Evolutionary conservation across 164 flowering plant genomes (phyloP).

Genomic region (Piper longum): DNA sequence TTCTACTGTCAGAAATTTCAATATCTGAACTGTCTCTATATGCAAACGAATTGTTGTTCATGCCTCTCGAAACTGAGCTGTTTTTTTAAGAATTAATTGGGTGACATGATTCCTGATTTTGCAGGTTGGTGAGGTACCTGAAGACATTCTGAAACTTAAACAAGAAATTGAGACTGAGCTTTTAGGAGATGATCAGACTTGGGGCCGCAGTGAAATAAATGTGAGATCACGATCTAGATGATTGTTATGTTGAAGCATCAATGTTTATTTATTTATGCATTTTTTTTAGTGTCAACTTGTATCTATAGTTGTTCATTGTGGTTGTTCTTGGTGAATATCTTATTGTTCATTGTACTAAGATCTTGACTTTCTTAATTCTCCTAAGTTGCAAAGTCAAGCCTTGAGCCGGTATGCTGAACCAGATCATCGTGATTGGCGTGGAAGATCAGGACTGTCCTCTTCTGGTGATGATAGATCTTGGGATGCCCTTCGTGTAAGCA

Average conservation of each 20-base stretch:
- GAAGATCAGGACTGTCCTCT: slow-evolving; percentile 37
- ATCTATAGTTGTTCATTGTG: not conserved
- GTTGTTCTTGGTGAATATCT: not conserved
- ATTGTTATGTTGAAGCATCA: not conserved
- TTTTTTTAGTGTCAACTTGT: not conserved
- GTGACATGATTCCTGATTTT: slow-evolving; percentile 1
- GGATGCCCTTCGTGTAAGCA: slow-evolving; percentile 45
- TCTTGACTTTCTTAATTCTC: not conserved
- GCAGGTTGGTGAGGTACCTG: slow-evolving; percentile 39
- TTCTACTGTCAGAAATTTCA: no score
- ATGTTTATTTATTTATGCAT: no score
- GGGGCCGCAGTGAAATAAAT: slow-evolving; percentile 55
- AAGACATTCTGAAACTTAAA: slow-evolving; percentile 60
- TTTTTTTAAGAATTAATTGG: no score
- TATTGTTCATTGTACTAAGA: not conserved
- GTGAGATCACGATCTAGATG: slow-evolving; percentile 24
- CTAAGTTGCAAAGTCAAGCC: slow-evolving; percentile 31
- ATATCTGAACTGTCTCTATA: no score
- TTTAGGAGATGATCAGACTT: slow-evolving; percentile 63
- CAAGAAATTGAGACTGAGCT: slow-evolving; percentile 64
- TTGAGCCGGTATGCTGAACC: slow-evolving; percentile 67
- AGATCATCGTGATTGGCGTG: slow-evolving; percentile 92
- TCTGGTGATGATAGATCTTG: slow-evolving; percentile 63
- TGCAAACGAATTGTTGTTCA: no score
- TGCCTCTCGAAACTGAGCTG: no score